A percentile compares a stretch with the other conserved stretches of the same genome.
Conservation (phyloP, 768 basidiomycete genomes). For the Daedalea quercina region DNA sequence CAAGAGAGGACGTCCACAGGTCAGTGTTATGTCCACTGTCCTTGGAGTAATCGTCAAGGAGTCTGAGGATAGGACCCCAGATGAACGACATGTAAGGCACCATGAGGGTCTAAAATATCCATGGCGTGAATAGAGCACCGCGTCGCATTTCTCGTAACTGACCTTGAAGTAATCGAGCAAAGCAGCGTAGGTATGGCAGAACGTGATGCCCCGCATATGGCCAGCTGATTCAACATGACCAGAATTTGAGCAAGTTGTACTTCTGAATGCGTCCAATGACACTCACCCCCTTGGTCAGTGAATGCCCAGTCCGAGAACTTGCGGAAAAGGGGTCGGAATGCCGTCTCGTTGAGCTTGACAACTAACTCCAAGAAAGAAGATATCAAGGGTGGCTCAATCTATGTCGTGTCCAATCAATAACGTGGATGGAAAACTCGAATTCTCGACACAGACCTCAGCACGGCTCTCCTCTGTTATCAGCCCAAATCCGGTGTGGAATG, state of each 20-base stretch:
- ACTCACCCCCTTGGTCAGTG: conserved; percentile 42
- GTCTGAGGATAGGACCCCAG: conserved; percentile 56
- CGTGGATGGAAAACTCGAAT: neutral
- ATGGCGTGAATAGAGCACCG: neutral
- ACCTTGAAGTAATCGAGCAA: conserved; percentile 90
- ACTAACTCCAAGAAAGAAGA: conserved; percentile 83
- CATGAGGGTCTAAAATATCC: conserved; percentile 59
- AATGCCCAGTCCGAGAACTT: conserved; percentile 95
- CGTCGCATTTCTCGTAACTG: conserved; percentile 7
- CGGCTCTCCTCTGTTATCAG: conserved; percentile 18
- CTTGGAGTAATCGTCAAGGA: conserved; percentile 45
- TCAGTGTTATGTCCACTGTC: conserved; percentile 27
- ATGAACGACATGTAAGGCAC: conserved; percentile 85
- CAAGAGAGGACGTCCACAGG: conserved; percentile 61
- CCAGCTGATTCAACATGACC: neutral
- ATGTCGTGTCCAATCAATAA: neutral
- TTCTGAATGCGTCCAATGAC: no score
- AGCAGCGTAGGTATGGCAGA: conserved; percentile 66
- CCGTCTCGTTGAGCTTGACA: conserved; percentile 85
- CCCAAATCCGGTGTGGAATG: conserved; percentile 77
- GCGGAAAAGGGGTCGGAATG: conserved; percentile 89
- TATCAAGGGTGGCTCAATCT: conserved; percentile 54
- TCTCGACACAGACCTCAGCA: neutral
- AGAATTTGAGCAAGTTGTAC: neutral
- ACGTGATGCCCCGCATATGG: conserved; percentile 48